Evolutionary conservation across 306 rosid species (phyloP).

Genomic region (Senna tora): DNA sequence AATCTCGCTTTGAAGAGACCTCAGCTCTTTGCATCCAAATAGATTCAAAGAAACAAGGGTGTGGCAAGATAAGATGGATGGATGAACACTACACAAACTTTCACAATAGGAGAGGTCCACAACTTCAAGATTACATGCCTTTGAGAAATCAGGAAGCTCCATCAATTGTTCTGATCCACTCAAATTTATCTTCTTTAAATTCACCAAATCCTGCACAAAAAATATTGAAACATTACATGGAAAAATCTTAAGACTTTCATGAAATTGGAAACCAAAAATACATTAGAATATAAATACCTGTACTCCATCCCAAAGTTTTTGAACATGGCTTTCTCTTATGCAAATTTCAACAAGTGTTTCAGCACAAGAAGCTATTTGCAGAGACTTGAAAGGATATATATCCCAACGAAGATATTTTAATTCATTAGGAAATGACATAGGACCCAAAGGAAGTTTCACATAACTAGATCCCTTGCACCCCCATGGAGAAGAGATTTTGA

Average conservation of each 20-base stretch:
- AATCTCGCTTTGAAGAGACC: not conserved
- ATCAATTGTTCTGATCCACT: not conserved
- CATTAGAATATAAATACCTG: not conserved
- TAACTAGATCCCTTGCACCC: not conserved
- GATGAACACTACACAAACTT: not conserved
- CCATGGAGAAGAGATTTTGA: not conserved
- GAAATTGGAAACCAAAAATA: not conserved
- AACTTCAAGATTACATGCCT: not conserved
- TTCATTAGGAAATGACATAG: not conserved
- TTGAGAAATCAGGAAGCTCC: not conserved
- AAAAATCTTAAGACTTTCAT: not conserved
- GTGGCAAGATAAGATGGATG: not conserved
- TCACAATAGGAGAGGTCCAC: not conserved
- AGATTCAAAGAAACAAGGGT: not conserved
- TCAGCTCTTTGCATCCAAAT: not conserved
- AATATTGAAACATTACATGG: not conserved
- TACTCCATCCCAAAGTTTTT: not conserved
- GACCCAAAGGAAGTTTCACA: not conserved
- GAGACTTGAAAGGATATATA: not conserved
- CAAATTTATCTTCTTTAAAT: not conserved
- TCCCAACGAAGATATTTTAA: slow-evolving; percentile 1
- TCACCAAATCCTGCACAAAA: not conserved
- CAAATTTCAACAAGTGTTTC: not conserved
- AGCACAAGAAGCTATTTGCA: not conserved
- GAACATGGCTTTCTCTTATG: not conserved